Base-by-base conservation (phyloP, 352 stramenopile species). In the Pythium utonaiense region DNA sequence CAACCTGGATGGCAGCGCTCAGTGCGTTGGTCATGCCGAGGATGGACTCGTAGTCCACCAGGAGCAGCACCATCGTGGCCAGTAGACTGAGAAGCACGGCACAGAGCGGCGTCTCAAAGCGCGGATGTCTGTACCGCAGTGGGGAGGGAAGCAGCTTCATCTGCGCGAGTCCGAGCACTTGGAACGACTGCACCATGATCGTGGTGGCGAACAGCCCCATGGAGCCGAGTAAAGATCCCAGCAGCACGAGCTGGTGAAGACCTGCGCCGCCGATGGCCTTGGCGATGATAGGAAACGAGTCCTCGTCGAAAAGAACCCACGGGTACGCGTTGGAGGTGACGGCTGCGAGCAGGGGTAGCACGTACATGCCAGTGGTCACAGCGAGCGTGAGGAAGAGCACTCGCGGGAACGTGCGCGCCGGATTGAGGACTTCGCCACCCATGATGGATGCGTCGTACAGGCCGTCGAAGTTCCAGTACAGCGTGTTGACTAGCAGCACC, bases 381-480 rank as follows among this genome's bases (percentile, higher is more conserved):
- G 93, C 60, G 13, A 89, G 48, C 12, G 96, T 57, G 34, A 88
- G 63, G 41, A 86, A 68, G 66, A 98, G 91, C 1, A 84, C 89
- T 27, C 67, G 55, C n/a, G 69, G 66, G 21, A 63, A 74, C 3
- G 52, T 64, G 12, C 62, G 34, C 13, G 66, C 56, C 12, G 66
- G 84, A 66, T 92, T 82, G 8, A 83, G 62, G 25, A 97, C 84
- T 61, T 97, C 84, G 13, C 74, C 89, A 8, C 86, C 88, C 66
- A 96, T 95, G 1, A 73, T 77, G n/a, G 82, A 89, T 0, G 77
- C 82, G 21, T 66, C 67, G 64, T 97, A 89, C 66, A 96, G 97
- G 19, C 78, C 90, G 58, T 97, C 97, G 25, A 96, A 84, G 74
- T 93, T 97, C 93, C 93, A 98, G 66, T 96, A 97, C 22, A 98